Percentiles rank a stretch among this genome's conserved stretches.
These are phyloP conservation scores for Trichoderma orchidacearum DNA, from an alignment of 495 filamentous ascomycete species.

Conservation along the genomic window DNA sequence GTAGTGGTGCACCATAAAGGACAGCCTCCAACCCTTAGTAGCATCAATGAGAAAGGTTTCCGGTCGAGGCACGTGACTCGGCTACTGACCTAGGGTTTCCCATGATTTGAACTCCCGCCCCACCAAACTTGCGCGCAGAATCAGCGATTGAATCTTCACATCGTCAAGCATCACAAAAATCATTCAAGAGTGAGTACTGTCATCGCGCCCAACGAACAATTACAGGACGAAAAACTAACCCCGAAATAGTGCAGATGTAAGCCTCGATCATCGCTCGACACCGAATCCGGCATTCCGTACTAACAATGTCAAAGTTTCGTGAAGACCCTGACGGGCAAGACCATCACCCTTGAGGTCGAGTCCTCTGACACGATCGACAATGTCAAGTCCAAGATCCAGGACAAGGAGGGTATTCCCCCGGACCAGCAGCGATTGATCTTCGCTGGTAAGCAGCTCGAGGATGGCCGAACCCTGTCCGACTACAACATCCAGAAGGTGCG, in stretches of 20 bases:
- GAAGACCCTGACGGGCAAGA: slow-evolving; percentile 97
- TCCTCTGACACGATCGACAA: slow-evolving; percentile 98
- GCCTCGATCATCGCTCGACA: slow-evolving; percentile 20
- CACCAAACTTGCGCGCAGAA: slow-evolving; percentile 3
- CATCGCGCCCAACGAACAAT: neutral
- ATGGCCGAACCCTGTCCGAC: slow-evolving; percentile 94
- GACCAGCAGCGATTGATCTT: slow-evolving; percentile 99
- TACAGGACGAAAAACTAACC: slow-evolving; percentile 8
- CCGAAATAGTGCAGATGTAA: slow-evolving; percentile 64
- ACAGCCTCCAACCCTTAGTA: too few species aligned
- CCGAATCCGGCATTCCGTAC: slow-evolving; percentile 8
- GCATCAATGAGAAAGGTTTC: neutral
- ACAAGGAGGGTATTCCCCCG: slow-evolving; percentile 98
- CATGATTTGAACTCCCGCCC: slow-evolving; percentile 1
- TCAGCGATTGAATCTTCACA: slow-evolving; percentile 12
- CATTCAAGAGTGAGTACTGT: slow-evolving; percentile 24
- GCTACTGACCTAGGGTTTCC: slow-evolving; percentile 26
- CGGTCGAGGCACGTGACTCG: neutral
- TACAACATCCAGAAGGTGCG: slow-evolving; percentile 99
- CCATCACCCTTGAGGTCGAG: slow-evolving; percentile 99
- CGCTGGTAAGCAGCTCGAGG: slow-evolving; percentile 98
- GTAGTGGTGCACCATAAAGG: neutral
- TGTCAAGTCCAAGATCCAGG: slow-evolving; percentile 95
- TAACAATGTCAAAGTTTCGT: slow-evolving; percentile 53
- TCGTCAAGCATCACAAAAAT: slow-evolving; percentile 13